Conservation (phyloP, 805 yeast species). For the Candida hungchunana region DNA sequence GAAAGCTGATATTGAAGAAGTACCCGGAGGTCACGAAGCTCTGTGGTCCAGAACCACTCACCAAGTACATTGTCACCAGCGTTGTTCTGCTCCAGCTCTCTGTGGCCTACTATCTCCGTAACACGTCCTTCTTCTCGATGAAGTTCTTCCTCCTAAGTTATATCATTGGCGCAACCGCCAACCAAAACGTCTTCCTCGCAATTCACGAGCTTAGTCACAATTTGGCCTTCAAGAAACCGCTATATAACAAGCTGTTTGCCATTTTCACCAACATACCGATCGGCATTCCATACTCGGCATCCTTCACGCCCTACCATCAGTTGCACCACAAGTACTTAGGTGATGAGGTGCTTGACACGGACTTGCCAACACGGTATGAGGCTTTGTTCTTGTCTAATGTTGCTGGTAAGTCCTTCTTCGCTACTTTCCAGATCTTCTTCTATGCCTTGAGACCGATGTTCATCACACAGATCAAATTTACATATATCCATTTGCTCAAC, state of each 20-base stretch:
- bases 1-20: conserved; percentile 67
- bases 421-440: conserved; percentile 82
- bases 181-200: conserved; percentile 79
- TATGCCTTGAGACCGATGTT: conserved; percentile 91
- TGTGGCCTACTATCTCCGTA: conserved; percentile 56
- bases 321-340: conserved; percentile 89
- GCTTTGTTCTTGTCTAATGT: conserved; percentile 70
- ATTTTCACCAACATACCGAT: conserved; percentile 79
- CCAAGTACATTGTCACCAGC: conserved; percentile 66
- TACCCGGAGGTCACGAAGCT: conserved; percentile 78
- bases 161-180: conserved; percentile 78
- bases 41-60: conserved; percentile 81
- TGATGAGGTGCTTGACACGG: conserved; percentile 79
- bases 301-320: conserved; percentile 83
- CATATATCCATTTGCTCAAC: conserved; percentile 70
- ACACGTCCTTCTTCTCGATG: conserved; percentile 48
- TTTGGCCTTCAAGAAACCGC: conserved; percentile 72
- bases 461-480: conserved; percentile 68
- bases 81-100: conserved; percentile 69
- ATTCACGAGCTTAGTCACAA: conserved; percentile 89
- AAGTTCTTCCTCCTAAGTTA: conserved; percentile 64
- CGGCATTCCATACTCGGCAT: conserved; percentile 87
- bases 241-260: conserved; percentile 72
- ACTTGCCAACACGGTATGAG: conserved; percentile 78
- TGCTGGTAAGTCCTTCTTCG: conserved; percentile 85